Percentiles rank a stretch among this genome's conserved stretches.
phyloP scores from a whole-genome alignment of 2,329 filamentous ascomycete species.

The Neofusicoccum cordaticola region DNA sequence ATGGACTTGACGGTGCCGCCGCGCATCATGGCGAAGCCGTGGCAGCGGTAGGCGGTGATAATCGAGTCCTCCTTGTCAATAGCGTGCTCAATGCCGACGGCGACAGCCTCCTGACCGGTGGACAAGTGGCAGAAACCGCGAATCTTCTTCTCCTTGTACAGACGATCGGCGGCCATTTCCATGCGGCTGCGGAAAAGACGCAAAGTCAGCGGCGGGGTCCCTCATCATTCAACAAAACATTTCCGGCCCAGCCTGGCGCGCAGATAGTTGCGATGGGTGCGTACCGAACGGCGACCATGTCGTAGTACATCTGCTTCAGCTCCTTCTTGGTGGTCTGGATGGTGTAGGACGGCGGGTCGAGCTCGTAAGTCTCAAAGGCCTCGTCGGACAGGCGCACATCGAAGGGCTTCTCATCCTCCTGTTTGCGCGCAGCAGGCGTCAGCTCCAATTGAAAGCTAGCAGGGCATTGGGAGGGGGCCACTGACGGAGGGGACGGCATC shows the following conservation, averaged over 20 bases:
- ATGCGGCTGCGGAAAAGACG: conserved; percentile 67
- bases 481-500: conserved; percentile 60
- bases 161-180: conserved; percentile 98
- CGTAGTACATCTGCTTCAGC: conserved; percentile 97
- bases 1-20: conserved; percentile 86
- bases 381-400: conserved; percentile 90
- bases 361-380: conserved; percentile 99
- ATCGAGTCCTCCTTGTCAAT: conserved; percentile 88
- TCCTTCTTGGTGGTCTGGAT: conserved; percentile 94
- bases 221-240: conserved; percentile 15
- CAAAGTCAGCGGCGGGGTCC: conserved; percentile 10
- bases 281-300: conserved; percentile 94
- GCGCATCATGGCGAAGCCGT: conserved; percentile 97
- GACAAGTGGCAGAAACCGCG: conserved; percentile 99
- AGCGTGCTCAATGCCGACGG: conserved; percentile 93
- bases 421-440: neutral
- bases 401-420: conserved; percentile 95
- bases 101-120: conserved; percentile 95
- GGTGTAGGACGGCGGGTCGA: conserved; percentile 92
- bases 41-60: conserved; percentile 98
- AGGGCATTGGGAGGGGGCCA: neutral
- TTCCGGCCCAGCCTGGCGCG: neutral
- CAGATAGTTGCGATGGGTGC: conserved; percentile 28
- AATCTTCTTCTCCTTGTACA: conserved; percentile 99
- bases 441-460: neutral